These are phyloP conservation scores for Cystofilobasidium ferigula DNA, from an alignment of 768 basidiomycete genomes.

Conservation along the genomic window DNA sequence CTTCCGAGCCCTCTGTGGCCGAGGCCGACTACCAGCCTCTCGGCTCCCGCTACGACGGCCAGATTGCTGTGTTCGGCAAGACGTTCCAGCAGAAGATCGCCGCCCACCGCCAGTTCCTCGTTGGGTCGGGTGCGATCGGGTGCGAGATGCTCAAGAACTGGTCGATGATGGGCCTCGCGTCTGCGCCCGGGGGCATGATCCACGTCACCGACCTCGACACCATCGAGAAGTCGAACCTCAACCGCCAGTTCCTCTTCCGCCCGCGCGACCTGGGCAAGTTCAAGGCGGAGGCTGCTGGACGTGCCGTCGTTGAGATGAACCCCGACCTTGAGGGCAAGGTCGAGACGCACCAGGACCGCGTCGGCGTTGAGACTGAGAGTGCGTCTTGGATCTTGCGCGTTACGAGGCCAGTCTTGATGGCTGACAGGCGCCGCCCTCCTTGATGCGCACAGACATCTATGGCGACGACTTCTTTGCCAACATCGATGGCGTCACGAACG, in stretches of 20 bases:
- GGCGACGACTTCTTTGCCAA: constrained; percentile 73
- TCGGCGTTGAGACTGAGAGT: constrained; percentile 89
- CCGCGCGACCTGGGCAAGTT: constrained; percentile 92
- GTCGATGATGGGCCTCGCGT: constrained; percentile 94
- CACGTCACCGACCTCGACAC: constrained; percentile 96
- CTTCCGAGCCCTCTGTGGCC: constrained; percentile 52
- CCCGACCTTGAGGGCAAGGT: constrained; percentile 78
- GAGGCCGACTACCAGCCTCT: constrained; percentile 73
- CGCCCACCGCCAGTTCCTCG: constrained; percentile 85
- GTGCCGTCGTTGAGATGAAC: constrained; percentile 92
- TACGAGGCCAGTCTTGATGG: neutral
- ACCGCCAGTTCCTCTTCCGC: constrained; percentile 95
- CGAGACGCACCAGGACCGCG: constrained; percentile 76
- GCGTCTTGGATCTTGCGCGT: constrained; percentile 35
- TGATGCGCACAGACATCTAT: constrained; percentile 57
- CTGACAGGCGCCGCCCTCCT: neutral
- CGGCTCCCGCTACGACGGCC: constrained; percentile 79
- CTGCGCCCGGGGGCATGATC: constrained; percentile 64
- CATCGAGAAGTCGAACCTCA: constrained; percentile 97
- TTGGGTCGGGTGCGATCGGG: constrained; percentile 97
- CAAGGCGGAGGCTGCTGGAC: constrained; percentile 87
- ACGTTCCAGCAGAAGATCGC: constrained; percentile 82
- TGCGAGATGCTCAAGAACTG: constrained; percentile 99
- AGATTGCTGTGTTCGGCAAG: constrained; percentile 92
- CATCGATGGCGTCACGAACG: constrained; percentile 92